A percentile compares a stretch with the other conserved stretches of the same genome.
Conservation (phyloP, 257 asterid species). For the Paulownia fortunei region DNA sequence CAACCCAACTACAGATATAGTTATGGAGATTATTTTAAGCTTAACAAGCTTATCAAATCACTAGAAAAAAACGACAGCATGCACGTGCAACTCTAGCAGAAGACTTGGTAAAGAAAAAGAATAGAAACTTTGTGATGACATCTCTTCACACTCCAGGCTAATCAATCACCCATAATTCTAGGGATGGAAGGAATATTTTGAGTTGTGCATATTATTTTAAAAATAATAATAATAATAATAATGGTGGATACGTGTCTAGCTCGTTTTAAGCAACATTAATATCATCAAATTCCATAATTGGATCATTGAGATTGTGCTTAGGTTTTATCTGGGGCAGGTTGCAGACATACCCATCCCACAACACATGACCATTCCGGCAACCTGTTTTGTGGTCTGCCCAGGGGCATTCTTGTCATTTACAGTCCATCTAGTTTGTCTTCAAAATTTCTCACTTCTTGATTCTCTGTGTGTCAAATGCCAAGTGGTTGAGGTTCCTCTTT, state of each 20-base stretch:
- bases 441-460: background rate
- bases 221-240: background rate
- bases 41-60: background rate
- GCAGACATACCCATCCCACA: constrained; percentile 26
- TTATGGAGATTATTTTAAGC: background rate
- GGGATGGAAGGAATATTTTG: constrained; percentile 41
- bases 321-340: constrained; percentile 38
- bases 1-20: background rate
- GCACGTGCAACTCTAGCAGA: constrained; percentile 42
- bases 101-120: constrained; percentile 1
- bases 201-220: background rate
- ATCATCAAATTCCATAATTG: background rate
- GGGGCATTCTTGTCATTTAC: constrained; percentile 30
- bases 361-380: constrained; percentile 30
- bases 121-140: constrained; percentile 13
- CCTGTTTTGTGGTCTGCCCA: constrained; percentile 30
- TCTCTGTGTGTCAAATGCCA: background rate
- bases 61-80: background rate
- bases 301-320: background rate
- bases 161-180: constrained; percentile 18
- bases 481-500: background rate
- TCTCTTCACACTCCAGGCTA: background rate
- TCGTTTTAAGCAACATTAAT: constrained; percentile 28
- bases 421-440: background rate
- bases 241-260: background rate